A percentile compares a stretch with the other conserved stretches of the same genome.
These are phyloP conservation scores for Thielaviopsis euricoi DNA, from an alignment of 2,329 filamentous ascomycete species.

Conservation along the genomic window DNA sequence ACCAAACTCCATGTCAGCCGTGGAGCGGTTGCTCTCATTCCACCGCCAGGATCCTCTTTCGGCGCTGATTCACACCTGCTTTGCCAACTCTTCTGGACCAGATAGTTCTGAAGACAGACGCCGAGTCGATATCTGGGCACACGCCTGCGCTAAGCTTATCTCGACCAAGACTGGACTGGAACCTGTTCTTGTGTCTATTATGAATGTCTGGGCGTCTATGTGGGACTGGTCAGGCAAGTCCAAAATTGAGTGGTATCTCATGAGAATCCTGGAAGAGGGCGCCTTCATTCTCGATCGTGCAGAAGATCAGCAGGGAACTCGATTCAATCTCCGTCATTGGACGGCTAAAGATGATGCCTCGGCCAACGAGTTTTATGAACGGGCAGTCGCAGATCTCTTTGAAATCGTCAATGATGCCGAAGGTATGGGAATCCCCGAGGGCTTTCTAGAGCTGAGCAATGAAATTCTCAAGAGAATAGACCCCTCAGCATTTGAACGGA, in stretches of 20 bases:
- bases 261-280: constrained; percentile 86
- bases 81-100: constrained; percentile 69
- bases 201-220: constrained; percentile 77
- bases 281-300: constrained; percentile 78
- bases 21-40: constrained; percentile 75
- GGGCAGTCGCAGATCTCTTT: constrained; percentile 66
- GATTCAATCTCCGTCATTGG: constrained; percentile 56
- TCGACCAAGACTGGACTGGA: constrained; percentile 60
- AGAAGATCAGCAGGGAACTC: constrained; percentile 58
- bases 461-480: constrained; percentile 68
- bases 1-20: constrained; percentile 28
- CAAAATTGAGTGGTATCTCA: constrained; percentile 85
- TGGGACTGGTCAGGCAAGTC: constrained; percentile 78
- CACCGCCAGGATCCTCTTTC: constrained; percentile 78
- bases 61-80: constrained; percentile 72
- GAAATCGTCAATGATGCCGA: constrained; percentile 74
- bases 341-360: constrained; percentile 65
- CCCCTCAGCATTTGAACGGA: constrained; percentile 52
- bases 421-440: constrained; percentile 69
- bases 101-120: constrained; percentile 67
- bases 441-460: constrained; percentile 68
- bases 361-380: constrained; percentile 76
- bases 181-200: constrained; percentile 64
- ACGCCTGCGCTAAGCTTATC: constrained; percentile 69
- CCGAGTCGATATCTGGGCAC: constrained; percentile 76